Evolutionary conservation across 2,329 filamentous ascomycete genomes (phyloP).

Genomic region (Lizonia empirigonia): DNA sequence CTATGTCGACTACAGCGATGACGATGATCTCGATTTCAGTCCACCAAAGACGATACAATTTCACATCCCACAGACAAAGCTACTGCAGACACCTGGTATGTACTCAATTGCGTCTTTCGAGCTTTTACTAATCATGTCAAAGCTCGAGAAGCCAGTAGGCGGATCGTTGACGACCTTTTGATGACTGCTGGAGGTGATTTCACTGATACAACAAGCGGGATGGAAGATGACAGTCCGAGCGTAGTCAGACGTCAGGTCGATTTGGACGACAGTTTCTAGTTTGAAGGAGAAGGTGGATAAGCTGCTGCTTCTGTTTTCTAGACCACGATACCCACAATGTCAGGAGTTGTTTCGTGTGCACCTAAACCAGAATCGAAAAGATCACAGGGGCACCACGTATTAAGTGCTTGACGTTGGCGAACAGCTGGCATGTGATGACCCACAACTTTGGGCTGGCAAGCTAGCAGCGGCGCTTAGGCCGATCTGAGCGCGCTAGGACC

Average conservation of each 20-base stretch:
- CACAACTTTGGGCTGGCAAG: conserved; percentile 1
- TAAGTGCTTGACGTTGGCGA: neutral
- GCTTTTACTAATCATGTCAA: conserved; percentile 14
- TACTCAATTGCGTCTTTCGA: neutral
- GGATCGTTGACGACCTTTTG: conserved; percentile 80
- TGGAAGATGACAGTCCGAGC: conserved; percentile 56
- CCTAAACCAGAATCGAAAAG: neutral
- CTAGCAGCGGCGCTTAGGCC: conserved; percentile 15
- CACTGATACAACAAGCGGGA: conserved; percentile 53
- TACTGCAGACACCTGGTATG: conserved; percentile 80
- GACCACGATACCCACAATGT: conserved; percentile 16
- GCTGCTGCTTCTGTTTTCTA: conserved; percentile 3
- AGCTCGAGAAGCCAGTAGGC: conserved; percentile 80
- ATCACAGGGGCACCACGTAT: neutral
- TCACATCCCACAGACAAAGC: conserved; percentile 74
- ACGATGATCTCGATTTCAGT: conserved; percentile 67
- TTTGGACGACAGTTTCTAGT: conserved; percentile 56
- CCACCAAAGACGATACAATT: conserved; percentile 95
- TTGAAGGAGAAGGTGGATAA: neutral
- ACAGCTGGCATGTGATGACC: conserved; percentile 12
- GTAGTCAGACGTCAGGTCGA: conserved; percentile 53
- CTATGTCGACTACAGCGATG: conserved; percentile 77
- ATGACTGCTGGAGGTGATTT: conserved; percentile 71
- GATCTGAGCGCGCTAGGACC: conserved; percentile 20
- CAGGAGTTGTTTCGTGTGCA: neutral